phyloP scores from a whole-genome alignment of 352 stramenopile species.

The Globisporangium orthogonon region DNA sequence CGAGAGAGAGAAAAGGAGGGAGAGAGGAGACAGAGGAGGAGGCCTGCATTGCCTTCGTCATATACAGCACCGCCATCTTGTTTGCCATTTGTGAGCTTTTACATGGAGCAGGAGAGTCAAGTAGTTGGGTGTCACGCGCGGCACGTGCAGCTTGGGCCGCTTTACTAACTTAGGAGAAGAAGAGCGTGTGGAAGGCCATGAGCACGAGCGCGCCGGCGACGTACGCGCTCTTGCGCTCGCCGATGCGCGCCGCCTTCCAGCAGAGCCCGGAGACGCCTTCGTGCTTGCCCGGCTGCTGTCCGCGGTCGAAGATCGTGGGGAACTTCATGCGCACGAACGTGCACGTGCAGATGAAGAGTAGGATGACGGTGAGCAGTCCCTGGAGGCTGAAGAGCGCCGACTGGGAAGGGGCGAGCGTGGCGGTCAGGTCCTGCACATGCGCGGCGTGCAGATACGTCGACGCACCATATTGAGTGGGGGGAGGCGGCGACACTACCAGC shows the following conservation, averaged over 20 bases:
- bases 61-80: neutral
- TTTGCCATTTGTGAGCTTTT: too few species aligned
- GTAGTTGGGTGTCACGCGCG: too few species aligned
- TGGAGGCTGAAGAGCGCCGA: slow-evolving; percentile 97
- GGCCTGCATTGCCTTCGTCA: neutral
- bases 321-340: slow-evolving; percentile 95
- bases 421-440: neutral
- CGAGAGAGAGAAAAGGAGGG: neutral
- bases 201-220: slow-evolving; percentile 74
- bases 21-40: too few species aligned
- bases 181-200: slow-evolving; percentile 91
- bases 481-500: too few species aligned
- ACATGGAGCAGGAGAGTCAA: too few species aligned
- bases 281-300: slow-evolving; percentile 75
- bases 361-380: slow-evolving; percentile 93
- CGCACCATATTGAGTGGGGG: too few species aligned
- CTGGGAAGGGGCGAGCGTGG: slow-evolving; percentile 28
- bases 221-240: slow-evolving; percentile 89
- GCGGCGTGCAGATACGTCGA: too few species aligned
- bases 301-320: slow-evolving; percentile 92
- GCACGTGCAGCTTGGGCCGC: too few species aligned
- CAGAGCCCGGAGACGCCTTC: slow-evolving; percentile 85
- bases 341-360: slow-evolving; percentile 97
- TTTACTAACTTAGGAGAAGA: slow-evolving; percentile 51
- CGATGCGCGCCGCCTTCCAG: slow-evolving; percentile 91